Conservation (phyloP, 176 grass and related monocot genomes). For the Areca catechu region DNA sequence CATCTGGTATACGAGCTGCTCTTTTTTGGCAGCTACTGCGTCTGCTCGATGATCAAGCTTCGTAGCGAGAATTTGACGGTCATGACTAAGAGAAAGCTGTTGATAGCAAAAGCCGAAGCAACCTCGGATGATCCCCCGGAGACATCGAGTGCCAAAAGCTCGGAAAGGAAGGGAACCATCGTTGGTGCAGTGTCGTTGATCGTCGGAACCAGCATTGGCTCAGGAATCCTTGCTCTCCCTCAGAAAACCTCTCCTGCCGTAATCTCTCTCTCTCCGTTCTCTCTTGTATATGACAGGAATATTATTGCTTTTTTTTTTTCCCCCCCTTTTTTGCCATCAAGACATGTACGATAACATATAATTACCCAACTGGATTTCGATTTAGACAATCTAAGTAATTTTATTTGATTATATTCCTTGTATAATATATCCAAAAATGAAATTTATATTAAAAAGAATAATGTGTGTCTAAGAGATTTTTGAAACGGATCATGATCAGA, state of each 20-base stretch:
- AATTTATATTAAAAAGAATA: too few relatives aligned
- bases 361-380: too few relatives aligned
- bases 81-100: constrained; percentile 10
- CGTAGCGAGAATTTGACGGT: constrained; percentile 4
- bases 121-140: constrained; percentile 3
- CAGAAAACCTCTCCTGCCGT: constrained; percentile 60
- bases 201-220: constrained; percentile 79
- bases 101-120: constrained; percentile 4
- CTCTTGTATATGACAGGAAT: background rate
- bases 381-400: too few relatives aligned
- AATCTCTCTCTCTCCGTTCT: background rate
- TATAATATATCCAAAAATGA: too few relatives aligned
- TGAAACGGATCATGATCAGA: too few relatives aligned
- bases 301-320: too few relatives aligned
- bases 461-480: too few relatives aligned
- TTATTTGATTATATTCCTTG: too few relatives aligned
- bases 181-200: constrained; percentile 60
- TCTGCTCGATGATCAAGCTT: constrained; percentile 6
- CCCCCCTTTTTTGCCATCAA: too few relatives aligned
- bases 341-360: too few relatives aligned
- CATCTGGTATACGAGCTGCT: too few relatives aligned
- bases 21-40: constrained; percentile 3
- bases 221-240: constrained; percentile 87
- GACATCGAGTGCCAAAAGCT: background rate
- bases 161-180: constrained; percentile 47